Conservation (phyloP, 2,329 filamentous ascomycete genomes). For the Cercospora sesami region DNA sequence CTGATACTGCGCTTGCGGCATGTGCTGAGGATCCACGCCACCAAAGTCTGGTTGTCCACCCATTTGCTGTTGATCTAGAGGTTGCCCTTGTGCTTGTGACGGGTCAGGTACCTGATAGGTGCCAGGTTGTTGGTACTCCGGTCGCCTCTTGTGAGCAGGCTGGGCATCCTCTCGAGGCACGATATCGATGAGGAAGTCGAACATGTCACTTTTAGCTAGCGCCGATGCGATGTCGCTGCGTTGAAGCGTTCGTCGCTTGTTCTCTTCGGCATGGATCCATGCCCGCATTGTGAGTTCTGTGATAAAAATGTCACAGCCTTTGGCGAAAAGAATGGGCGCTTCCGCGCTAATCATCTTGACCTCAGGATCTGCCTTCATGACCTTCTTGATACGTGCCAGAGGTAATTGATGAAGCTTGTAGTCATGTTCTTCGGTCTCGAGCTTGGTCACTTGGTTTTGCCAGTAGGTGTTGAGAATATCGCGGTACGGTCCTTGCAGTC, state of each 20-base stretch:
- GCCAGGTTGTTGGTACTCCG: slow-evolving; percentile 42
- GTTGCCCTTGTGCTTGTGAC: slow-evolving; percentile 49
- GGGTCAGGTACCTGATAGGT: slow-evolving; percentile 53
- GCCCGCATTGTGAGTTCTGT: slow-evolving; percentile 93
- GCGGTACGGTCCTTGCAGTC: slow-evolving; percentile 85
- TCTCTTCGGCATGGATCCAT: slow-evolving; percentile 99
- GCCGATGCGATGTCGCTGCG: slow-evolving; percentile 95
- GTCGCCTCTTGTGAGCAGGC: slow-evolving; percentile 72
- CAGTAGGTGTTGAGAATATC: slow-evolving; percentile 98
- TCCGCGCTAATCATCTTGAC: slow-evolving; percentile 99
- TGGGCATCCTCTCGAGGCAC: slow-evolving; percentile 93
- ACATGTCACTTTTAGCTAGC: slow-evolving; percentile 97
- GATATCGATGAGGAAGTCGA: slow-evolving; percentile 98
- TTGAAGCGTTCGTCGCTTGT: slow-evolving; percentile 93
- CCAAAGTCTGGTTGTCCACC: slow-evolving; percentile 36
- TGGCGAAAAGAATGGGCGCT: slow-evolving; percentile 95
- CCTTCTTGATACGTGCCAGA: slow-evolving; percentile 98
- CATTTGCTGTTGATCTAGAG: slow-evolving; percentile 38
- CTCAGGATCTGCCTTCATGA: slow-evolving; percentile 99
- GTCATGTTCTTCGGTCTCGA: slow-evolving; percentile 93
- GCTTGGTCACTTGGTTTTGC: slow-evolving; percentile 95
- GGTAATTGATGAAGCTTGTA: slow-evolving; percentile 98
- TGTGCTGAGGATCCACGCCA: slow-evolving; percentile 38
- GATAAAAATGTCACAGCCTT: slow-evolving; percentile 98
- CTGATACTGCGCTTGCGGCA: slow-evolving; percentile 61